Evolutionary conservation across 2,329 filamentous ascomycete genomes (phyloP).

Genomic region (Aspergillus pseudoglaucus): DNA sequence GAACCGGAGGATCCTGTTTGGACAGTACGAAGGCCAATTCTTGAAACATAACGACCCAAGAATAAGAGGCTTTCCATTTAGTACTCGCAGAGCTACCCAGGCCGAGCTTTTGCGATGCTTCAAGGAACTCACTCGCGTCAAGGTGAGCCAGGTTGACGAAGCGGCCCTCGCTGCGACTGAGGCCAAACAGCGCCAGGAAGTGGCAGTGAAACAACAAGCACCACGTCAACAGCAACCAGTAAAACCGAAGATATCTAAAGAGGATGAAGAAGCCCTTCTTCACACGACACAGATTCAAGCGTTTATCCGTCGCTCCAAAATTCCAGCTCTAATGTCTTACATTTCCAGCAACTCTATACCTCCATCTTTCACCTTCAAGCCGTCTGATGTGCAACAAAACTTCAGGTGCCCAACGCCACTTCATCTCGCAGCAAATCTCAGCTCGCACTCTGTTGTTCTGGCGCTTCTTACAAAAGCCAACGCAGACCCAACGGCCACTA

Average conservation of each 20-base stretch:
- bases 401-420: conserved; percentile 77
- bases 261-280: conserved; percentile 72
- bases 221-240: conserved; percentile 25
- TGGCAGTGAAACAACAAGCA: conserved; percentile 26
- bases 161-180: conserved; percentile 50
- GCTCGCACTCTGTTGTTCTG: conserved; percentile 67
- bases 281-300: conserved; percentile 88
- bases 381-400: conserved; percentile 58
- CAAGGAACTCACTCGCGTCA: conserved; percentile 85
- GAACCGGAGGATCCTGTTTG: conserved; percentile 81
- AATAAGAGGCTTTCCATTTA: conserved; percentile 86
- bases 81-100: conserved; percentile 82
- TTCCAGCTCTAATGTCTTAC: conserved; percentile 80
- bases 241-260: conserved; percentile 63
- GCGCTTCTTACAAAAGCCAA: conserved; percentile 69
- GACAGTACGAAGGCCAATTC: conserved; percentile 83
- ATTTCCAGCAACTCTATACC: conserved; percentile 67
- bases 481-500: conserved; percentile 66
- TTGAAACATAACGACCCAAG: conserved; percentile 71
- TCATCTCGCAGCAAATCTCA: conserved; percentile 77
- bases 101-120: conserved; percentile 92
- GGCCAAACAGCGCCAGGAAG: conserved; percentile 37
- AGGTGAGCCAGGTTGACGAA: conserved; percentile 72
- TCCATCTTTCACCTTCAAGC: conserved; percentile 68
- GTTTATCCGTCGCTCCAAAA: conserved; percentile 80